Conservation (phyloP, 225 moss, liverwort and hornwort genomes). For the Anthoceros angustus region DNA sequence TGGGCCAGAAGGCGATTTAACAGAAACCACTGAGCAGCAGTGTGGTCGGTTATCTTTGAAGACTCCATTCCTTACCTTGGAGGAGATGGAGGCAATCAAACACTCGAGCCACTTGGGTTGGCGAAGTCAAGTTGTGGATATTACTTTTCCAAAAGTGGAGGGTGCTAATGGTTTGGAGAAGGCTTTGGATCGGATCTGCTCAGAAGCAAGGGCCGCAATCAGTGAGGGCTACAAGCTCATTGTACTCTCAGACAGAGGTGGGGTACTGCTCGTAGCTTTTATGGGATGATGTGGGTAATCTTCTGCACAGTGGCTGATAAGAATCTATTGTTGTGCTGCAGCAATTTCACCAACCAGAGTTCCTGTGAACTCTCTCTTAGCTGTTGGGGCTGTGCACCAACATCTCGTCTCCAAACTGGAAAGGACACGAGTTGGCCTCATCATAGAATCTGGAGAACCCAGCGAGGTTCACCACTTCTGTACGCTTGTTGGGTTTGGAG, state of each 20-base stretch:
- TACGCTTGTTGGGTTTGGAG: conserved; percentile 68
- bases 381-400: conserved; percentile 64
- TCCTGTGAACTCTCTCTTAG: conserved; percentile 56
- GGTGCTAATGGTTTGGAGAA: conserved; percentile 50
- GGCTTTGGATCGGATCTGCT: conserved; percentile 66
- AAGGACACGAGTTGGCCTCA: conserved; percentile 48
- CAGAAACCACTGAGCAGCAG: conserved; percentile 51
- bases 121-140: conserved; percentile 53
- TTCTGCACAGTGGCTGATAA: neutral
- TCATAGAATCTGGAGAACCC: conserved; percentile 67
- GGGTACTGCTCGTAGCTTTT: neutral
- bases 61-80: conserved; percentile 41
- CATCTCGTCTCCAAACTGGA: conserved; percentile 53
- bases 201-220: conserved; percentile 47
- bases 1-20: conserved; percentile 71
- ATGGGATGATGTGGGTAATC: neutral
- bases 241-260: conserved; percentile 70
- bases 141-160: conserved; percentile 46
- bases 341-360: conserved; percentile 43
- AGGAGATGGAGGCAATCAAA: conserved; percentile 76
- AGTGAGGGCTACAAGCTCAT: conserved; percentile 49
- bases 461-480: conserved; percentile 83
- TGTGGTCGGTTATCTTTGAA: conserved; percentile 63
- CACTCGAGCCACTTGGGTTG: conserved; percentile 46
- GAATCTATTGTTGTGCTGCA: conserved; percentile 14